Evolutionary conservation across 2,329 filamentous ascomycete species (phyloP).

Genomic region (Colletotrichum siamense): DNA sequence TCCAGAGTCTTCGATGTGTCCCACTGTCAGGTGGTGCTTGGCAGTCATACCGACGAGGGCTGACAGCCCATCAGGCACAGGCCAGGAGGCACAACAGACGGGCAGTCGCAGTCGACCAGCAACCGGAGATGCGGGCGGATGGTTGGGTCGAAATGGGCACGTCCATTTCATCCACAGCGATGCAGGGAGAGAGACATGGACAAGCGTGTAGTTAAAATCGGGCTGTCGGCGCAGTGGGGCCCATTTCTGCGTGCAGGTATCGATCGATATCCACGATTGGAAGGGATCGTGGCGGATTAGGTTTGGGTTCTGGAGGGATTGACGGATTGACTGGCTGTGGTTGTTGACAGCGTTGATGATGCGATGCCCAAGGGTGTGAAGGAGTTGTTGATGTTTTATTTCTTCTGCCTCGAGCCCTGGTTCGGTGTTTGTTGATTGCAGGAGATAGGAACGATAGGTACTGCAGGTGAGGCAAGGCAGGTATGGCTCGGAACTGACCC

Average conservation of each 20-base stretch:
- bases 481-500: neutral
- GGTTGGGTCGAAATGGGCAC: conserved; percentile 14
- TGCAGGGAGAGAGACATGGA: neutral
- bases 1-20: neutral
- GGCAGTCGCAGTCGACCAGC: neutral
- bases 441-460: neutral
- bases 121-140: neutral
- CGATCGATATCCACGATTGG: neutral
- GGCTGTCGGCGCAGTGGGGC: conserved; percentile 3
- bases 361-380: neutral
- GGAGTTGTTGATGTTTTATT: neutral
- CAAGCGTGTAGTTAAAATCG: conserved; percentile 7
- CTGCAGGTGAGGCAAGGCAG: neutral
- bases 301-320: neutral
- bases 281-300: neutral
- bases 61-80: neutral
- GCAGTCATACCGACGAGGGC: neutral
- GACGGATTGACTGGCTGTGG: neutral
- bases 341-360: neutral
- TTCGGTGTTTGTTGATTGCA: neutral
- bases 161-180: neutral
- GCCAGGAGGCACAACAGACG: neutral
- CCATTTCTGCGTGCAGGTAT: neutral
- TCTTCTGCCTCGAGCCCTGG: neutral
- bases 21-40: conserved; percentile 8